Evolutionary conservation across 805 yeast species (phyloP).

Genomic region (Zygosaccharomyces lentus): DNA sequence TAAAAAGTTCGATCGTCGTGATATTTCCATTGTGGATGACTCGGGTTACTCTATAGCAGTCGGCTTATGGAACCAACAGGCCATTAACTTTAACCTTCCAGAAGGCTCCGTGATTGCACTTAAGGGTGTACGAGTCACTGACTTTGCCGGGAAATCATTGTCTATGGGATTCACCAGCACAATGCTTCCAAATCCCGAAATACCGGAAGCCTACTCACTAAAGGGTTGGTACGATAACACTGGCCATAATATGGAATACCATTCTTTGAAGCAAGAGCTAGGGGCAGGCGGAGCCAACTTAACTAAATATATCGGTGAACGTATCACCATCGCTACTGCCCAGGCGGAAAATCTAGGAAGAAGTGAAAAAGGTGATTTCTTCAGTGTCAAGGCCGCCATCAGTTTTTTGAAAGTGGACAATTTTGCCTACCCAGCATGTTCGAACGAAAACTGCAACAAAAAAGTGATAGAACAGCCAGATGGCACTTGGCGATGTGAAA

Average conservation of each 20-base stretch:
- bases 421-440: slow-evolving; percentile 88
- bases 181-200: slow-evolving; percentile 76
- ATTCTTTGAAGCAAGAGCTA: slow-evolving; percentile 53
- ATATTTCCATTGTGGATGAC: slow-evolving; percentile 80
- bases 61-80: slow-evolving; percentile 89
- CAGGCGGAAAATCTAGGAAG: slow-evolving; percentile 65
- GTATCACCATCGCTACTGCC: slow-evolving; percentile 65
- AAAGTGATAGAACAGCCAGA: slow-evolving; percentile 72
- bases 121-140: slow-evolving; percentile 85
- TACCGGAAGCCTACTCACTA: slow-evolving; percentile 78
- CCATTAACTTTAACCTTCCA: slow-evolving; percentile 67
- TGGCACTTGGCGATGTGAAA: slow-evolving; percentile 90
- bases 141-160: slow-evolving; percentile 80
- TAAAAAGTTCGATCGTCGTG: slow-evolving; percentile 88
- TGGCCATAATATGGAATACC: slow-evolving; percentile 62
- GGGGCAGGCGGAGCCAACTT: slow-evolving; percentile 36
- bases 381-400: slow-evolving; percentile 69
- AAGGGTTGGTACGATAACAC: slow-evolving; percentile 93
- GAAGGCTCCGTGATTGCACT: slow-evolving; percentile 85
- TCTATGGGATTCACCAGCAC: slow-evolving; percentile 78
- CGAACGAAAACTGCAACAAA: slow-evolving; percentile 69
- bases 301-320: slow-evolving; percentile 44
- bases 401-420: slow-evolving; percentile 67
- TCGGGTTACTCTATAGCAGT: slow-evolving; percentile 68
- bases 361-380: slow-evolving; percentile 76